A percentile compares a stretch with the other conserved stretches of the same genome.
These are phyloP conservation scores for Hypoxylon subgilvum DNA, from an alignment of 495 filamentous ascomycete genomes.

Conservation along the genomic window DNA sequence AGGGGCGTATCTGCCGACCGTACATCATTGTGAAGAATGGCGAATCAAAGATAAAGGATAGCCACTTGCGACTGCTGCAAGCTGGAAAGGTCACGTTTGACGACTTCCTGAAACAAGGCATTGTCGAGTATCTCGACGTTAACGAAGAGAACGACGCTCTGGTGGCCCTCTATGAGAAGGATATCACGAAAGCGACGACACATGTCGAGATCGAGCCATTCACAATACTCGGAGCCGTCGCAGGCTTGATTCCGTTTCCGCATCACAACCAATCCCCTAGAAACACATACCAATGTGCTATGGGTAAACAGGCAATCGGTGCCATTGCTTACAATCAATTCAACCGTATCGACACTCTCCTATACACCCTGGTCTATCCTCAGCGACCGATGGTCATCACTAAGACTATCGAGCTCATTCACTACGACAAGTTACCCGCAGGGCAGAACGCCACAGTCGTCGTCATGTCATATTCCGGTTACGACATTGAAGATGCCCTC, in stretches of 20 bases:
- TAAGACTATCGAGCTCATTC: slow-evolving; percentile 92
- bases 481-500: slow-evolving; percentile 98
- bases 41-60: slow-evolving; percentile 74
- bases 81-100: slow-evolving; percentile 85
- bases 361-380: slow-evolving; percentile 96
- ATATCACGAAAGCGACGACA: slow-evolving; percentile 79
- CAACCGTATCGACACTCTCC: slow-evolving; percentile 89
- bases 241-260: slow-evolving; percentile 94
- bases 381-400: slow-evolving; percentile 98
- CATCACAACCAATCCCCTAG: slow-evolving; percentile 99
- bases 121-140: slow-evolving; percentile 96
- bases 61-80: slow-evolving; percentile 77
- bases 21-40: slow-evolving; percentile 91
- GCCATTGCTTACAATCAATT: slow-evolving; percentile 98
- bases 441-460: slow-evolving; percentile 97
- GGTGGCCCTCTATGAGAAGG: slow-evolving; percentile 84
- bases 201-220: slow-evolving; percentile 98
- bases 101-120: slow-evolving; percentile 83
- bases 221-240: slow-evolving; percentile 95
- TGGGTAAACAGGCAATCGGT: slow-evolving; percentile 99
- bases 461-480: slow-evolving; percentile 98
- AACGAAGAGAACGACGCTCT: slow-evolving; percentile 98
- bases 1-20: slow-evolving; percentile 92
- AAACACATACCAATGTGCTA: slow-evolving; percentile 99
- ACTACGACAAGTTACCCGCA: slow-evolving; percentile 96